Conservation (phyloP, 2,329 filamentous ascomycete species). For the Pyrenochaeta sp. region DNA sequence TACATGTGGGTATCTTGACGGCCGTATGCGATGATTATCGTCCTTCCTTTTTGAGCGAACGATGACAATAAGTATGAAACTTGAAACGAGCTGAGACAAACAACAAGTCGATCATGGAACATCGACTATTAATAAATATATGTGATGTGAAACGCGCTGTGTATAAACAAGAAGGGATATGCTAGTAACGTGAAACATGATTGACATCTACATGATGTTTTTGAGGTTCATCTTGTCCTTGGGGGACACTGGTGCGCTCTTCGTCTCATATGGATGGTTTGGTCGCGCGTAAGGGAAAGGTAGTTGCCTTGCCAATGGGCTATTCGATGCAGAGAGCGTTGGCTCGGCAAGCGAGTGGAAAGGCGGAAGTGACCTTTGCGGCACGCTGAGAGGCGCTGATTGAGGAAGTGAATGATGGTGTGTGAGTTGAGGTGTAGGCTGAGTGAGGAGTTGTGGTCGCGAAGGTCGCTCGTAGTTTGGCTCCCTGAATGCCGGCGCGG, state of each 20-base stretch:
- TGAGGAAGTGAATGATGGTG: conserved; percentile 45
- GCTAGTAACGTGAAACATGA: conserved; percentile 31
- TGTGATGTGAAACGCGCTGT: conserved; percentile 17
- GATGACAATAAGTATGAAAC: conserved; percentile 1
- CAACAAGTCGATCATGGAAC: conserved; percentile 15
- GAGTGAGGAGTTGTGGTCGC: conserved; percentile 42
- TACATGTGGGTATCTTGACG: conserved; percentile 23
- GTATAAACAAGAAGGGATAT: conserved; percentile 34
- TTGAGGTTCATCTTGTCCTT: conserved; percentile 45
- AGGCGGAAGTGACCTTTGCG: conserved; percentile 42
- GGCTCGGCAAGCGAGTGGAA: conserved; percentile 46
- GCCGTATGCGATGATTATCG: conserved; percentile 13
- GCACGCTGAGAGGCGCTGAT: conserved; percentile 29
- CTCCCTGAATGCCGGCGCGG: conserved; percentile 32
- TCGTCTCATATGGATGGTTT: conserved; percentile 27
- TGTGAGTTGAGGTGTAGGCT: conserved; percentile 40
- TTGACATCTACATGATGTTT: conserved; percentile 42
- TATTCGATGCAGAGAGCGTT: conserved; percentile 34
- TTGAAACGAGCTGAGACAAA: conserved; percentile 15
- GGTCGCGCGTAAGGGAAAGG: conserved; percentile 40
- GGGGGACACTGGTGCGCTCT: conserved; percentile 46
- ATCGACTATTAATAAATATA: conserved; percentile 27
- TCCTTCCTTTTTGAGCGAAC: conserved; percentile 19
- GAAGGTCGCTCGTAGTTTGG: conserved; percentile 37
- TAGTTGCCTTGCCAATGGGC: conserved; percentile 43